phyloP scores from a whole-genome alignment of 208 protist species.

The Leishmania turanica region DNA sequence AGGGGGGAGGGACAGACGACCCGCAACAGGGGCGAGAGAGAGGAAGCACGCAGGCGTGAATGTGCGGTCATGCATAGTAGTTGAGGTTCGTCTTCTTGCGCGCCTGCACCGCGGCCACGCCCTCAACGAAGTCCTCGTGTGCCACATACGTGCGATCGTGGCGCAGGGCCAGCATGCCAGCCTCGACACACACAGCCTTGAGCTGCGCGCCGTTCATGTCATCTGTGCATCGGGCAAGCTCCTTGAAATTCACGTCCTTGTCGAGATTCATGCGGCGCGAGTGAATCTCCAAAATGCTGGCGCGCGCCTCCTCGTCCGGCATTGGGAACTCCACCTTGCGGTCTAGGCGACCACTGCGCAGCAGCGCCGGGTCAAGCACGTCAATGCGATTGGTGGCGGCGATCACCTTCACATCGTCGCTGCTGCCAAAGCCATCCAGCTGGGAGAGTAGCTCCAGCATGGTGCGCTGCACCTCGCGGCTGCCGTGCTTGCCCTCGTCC shows the following conservation, averaged over 20 bases:
- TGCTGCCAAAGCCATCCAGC: slow-evolving; percentile 99
- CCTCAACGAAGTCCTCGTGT: slow-evolving; percentile 99
- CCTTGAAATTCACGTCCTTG: slow-evolving; percentile 98
- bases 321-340: slow-evolving; percentile 99
- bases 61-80: slow-evolving; percentile 98
- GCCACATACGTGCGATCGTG: slow-evolving; percentile 84
- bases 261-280: slow-evolving; percentile 98
- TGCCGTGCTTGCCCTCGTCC: slow-evolving; percentile 98
- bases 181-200: slow-evolving; percentile 99
- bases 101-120: slow-evolving; percentile 97
- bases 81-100: slow-evolving; percentile 99
- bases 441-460: slow-evolving; percentile 99
- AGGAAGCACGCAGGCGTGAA: too few species aligned
- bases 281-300: slow-evolving; percentile 99
- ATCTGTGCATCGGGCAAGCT: slow-evolving; percentile 98
- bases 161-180: slow-evolving; percentile 99
- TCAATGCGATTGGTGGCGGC: slow-evolving; percentile 99
- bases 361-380: slow-evolving; percentile 99
- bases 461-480: slow-evolving; percentile 99
- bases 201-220: slow-evolving; percentile 99
- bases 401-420: slow-evolving; percentile 99
- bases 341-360: slow-evolving; percentile 99
- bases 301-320: slow-evolving; percentile 98
- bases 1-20: not conserved
- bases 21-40: too few species aligned